Percentiles rank a stretch among this genome's conserved stretches.
phyloP scores from a whole-genome alignment of 2,329 filamentous ascomycete species.

The Corinectria fuckeliana region DNA sequence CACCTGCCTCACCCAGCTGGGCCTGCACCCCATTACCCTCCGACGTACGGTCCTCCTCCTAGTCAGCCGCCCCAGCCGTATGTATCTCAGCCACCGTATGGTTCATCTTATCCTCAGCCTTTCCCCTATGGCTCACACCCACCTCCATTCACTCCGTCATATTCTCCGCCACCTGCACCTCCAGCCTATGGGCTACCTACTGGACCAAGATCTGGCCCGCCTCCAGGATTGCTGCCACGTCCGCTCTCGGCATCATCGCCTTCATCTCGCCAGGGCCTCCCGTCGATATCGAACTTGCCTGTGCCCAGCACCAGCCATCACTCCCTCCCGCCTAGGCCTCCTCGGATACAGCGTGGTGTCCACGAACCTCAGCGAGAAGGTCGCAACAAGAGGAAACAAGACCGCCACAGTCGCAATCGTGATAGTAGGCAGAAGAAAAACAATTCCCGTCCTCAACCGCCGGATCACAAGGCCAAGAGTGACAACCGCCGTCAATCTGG shows the following conservation, averaged over 20 bases:
- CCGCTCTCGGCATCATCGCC: conserved; percentile 24
- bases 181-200: conserved; percentile 26
- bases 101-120: conserved; percentile 27
- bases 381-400: conserved; percentile 41
- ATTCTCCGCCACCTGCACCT: conserved; percentile 28
- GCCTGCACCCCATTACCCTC: conserved; percentile 27
- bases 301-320: conserved; percentile 19
- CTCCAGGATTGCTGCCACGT: conserved; percentile 20
- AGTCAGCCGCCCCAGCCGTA: conserved; percentile 17
- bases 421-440: conserved; percentile 40
- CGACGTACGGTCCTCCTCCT: conserved; percentile 31
- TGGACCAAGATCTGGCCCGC: conserved; percentile 22
- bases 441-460: conserved; percentile 24
- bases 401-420: conserved; percentile 42
- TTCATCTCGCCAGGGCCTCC: conserved; percentile 23
- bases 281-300: conserved; percentile 20
- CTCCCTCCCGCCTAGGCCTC: conserved; percentile 44
- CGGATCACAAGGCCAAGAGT: conserved; percentile 37
- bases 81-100: conserved; percentile 11
- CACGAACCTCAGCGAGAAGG: conserved; percentile 39
- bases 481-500: conserved; percentile 18
- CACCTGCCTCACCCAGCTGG: conserved; percentile 22
- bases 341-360: conserved; percentile 38
- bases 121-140: conserved; percentile 28
- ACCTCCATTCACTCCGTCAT: conserved; percentile 29